phyloP scores from a whole-genome alignment of 177 flowering plant species.

The Tripterygium wilfordii region DNA sequence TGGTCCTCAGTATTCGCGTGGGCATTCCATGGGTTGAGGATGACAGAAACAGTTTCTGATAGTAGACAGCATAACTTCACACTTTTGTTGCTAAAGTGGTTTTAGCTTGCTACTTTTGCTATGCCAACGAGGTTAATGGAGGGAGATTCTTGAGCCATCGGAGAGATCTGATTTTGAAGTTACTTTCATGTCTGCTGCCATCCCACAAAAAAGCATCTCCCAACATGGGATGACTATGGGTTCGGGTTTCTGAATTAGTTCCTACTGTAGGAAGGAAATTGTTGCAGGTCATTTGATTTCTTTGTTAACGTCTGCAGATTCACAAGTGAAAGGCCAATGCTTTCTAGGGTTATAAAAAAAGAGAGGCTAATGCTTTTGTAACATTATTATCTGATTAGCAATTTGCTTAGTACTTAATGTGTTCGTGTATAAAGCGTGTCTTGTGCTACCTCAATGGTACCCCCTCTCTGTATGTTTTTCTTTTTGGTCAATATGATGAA shows the following conservation, averaged over 20 bases:
- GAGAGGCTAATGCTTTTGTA: slow-evolving; percentile 7
- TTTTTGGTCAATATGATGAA: too few relatives aligned
- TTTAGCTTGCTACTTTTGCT: not conserved
- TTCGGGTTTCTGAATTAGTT: slow-evolving; percentile 1
- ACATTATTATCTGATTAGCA: slow-evolving; percentile 13
- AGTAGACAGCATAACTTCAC: too few relatives aligned
- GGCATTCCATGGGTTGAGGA: slow-evolving; percentile 34
- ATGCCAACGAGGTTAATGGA: too few relatives aligned
- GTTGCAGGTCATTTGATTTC: slow-evolving; percentile 7
- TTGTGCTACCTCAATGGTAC: too few relatives aligned
- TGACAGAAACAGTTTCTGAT: too few relatives aligned
- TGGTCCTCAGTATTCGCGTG: slow-evolving; percentile 33
- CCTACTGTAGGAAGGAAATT: not conserved
- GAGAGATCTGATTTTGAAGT: not conserved
- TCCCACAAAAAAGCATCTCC: not conserved
- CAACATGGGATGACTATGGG: slow-evolving; percentile 1
- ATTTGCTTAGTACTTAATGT: slow-evolving; percentile 7
- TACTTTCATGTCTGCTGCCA: not conserved
- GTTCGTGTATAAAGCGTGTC: slow-evolving; percentile 7
- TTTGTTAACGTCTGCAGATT: not conserved
- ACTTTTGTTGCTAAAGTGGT: not conserved
- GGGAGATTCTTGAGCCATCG: not conserved
- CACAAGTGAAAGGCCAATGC: not conserved
- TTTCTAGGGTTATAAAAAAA: not conserved
- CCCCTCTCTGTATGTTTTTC: too few relatives aligned